Conservation (phyloP, 2,329 filamentous ascomycete species). For the Calonectria crousiana region DNA sequence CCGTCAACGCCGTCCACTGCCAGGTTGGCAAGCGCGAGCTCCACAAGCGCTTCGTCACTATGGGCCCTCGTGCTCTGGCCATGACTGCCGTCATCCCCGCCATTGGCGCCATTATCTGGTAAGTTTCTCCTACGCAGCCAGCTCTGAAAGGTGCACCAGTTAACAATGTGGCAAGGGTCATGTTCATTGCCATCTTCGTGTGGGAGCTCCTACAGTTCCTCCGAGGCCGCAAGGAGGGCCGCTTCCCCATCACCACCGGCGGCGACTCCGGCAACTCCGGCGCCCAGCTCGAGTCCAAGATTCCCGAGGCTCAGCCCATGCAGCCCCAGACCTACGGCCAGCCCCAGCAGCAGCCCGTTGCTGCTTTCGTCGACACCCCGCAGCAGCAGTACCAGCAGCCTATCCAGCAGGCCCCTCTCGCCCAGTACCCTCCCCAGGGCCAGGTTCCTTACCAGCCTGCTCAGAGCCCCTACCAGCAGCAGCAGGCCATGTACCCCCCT, state of each 20-base stretch:
- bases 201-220: slow-evolving; percentile 52
- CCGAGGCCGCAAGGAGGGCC: slow-evolving; percentile 53
- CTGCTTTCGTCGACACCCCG: slow-evolving; percentile 34
- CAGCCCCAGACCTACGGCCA: slow-evolving; percentile 31
- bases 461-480: slow-evolving; percentile 46
- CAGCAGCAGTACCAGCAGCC: slow-evolving; percentile 33
- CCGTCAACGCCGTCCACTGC: slow-evolving; percentile 55
- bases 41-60: slow-evolving; percentile 46
- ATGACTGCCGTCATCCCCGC: slow-evolving; percentile 57
- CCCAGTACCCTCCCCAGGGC: slow-evolving; percentile 24
- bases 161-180: slow-evolving; percentile 46
- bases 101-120: slow-evolving; percentile 59
- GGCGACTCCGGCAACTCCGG: slow-evolving; percentile 35
- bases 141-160: neutral
- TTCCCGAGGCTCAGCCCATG: slow-evolving; percentile 40
- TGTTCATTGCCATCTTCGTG: slow-evolving; percentile 54
- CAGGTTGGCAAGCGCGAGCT: slow-evolving; percentile 36
- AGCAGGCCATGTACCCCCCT: slow-evolving; percentile 42
- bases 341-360: slow-evolving; percentile 27
- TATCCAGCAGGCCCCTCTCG: slow-evolving; percentile 29
- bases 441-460: slow-evolving; percentile 34
- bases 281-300: slow-evolving; percentile 52
- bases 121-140: slow-evolving; percentile 28
- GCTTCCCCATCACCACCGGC: slow-evolving; percentile 44
- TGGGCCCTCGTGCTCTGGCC: slow-evolving; percentile 50